Evolutionary conservation across 495 filamentous ascomycete genomes (phyloP).

Genomic region (Friedmanniomyces simplex): DNA sequence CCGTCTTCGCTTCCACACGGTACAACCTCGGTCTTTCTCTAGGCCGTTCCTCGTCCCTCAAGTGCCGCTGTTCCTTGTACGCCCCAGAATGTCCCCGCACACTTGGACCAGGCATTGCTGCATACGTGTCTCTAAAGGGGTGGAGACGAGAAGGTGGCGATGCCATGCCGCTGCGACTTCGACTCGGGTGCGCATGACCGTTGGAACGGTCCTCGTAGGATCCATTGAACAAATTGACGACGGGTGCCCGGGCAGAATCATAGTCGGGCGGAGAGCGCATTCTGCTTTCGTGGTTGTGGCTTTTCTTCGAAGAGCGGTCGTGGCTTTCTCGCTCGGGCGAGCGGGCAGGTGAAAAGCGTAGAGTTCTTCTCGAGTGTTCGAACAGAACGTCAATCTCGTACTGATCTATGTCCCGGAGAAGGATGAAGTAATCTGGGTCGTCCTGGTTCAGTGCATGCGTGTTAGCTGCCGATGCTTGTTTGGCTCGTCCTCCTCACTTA

Average conservation of each 20-base stretch:
- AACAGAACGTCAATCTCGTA: conserved; percentile 31
- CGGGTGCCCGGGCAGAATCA: background rate
- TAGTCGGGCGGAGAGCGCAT: background rate
- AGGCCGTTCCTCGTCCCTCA: too few relatives aligned
- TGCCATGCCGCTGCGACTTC: background rate
- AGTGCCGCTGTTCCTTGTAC: too few relatives aligned
- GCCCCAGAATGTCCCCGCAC: too few relatives aligned
- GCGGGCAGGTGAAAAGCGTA: background rate
- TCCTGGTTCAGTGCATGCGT: conserved; percentile 4
- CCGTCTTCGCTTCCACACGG: too few relatives aligned
- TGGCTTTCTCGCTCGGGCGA: too few relatives aligned
- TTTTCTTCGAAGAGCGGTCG: too few relatives aligned
- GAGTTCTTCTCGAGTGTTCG: conserved; percentile 30
- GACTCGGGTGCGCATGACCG: background rate
- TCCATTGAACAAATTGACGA: background rate
- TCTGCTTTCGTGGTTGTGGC: too few relatives aligned
- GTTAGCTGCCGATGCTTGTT: background rate
- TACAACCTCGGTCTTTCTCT: too few relatives aligned
- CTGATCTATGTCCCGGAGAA: conserved; percentile 28
- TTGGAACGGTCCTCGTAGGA: background rate
- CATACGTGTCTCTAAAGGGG: too few relatives aligned
- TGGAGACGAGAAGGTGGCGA: too few relatives aligned
- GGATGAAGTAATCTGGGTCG: conserved; percentile 29
- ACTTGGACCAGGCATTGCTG: too few relatives aligned
- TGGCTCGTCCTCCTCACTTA: conserved; percentile 13